Base-by-base conservation (phyloP, 2,329 filamentous ascomycete species). In the Aspergillus versicolor region DNA sequence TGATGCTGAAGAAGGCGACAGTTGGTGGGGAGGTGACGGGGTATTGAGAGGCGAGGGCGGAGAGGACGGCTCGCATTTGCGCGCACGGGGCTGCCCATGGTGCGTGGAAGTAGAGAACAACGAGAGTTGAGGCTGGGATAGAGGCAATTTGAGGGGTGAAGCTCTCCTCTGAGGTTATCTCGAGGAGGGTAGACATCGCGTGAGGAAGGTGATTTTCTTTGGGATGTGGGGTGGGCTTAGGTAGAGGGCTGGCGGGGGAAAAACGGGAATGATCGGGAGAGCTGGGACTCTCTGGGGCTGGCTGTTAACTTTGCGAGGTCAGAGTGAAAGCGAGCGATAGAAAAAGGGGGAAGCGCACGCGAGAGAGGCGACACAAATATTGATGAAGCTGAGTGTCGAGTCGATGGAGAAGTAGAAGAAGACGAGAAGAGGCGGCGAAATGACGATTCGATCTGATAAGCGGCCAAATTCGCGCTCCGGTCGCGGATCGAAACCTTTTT, bases 61-160 rank as follows among this genome's bases (percentile, higher is more conserved):
- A 82, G 63, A 99, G 85, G 66, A 97, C 89, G 50, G 87, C 89
- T 65, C 85, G 86, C 92, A 97, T 97, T 77, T 97, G 92, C 62
- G 90, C 87, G 81, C 94, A 97, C 45, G 94, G 94, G 58, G 92
- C 92, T 30, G 94, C 94, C 94, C 94, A 99, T 64, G 92, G 90
- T 19, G 94, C 92, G 75, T 97, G 90, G 82, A 99, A 99, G 73
- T 92, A 97, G 71, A 96, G 85, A 70, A 97, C 82, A 61, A 93
- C 82, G 59, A 97, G 85, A 15, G 89, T 85, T 15, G 87, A 83
- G 2, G 88, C 71, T 11, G 90, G 84, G 13, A 92, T 81, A 42
- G 85, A 81, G 61, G 82, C 80, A 61, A 90, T 79, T 70, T 89
- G 82, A 63, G 84, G 78, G 64, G 87, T 81, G 86, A 94, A 97